A percentile compares a stretch with the other conserved stretches of the same genome.
Evolutionary conservation across 164 flowering plant species (phyloP).

Genomic region (Macadamia integrifolia): DNA sequence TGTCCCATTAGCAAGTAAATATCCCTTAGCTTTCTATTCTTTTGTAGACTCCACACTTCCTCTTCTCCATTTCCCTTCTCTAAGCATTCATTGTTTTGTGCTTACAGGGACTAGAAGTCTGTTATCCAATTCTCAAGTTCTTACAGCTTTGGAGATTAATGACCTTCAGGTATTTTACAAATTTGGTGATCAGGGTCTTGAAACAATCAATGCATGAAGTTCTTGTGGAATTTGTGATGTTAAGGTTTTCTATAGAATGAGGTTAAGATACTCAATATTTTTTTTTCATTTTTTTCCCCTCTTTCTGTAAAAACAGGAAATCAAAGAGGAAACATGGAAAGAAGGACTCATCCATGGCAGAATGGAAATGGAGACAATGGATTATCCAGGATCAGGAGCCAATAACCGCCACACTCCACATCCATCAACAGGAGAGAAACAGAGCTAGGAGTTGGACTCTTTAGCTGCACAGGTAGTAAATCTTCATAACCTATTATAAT

Average conservation of each 20-base stretch:
- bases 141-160: not conserved
- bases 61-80: not conserved
- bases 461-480: not conserved
- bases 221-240: too few species aligned
- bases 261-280: too few species aligned
- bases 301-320: constrained; percentile 12
- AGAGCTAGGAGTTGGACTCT: not conserved
- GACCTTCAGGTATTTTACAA: constrained; percentile 7
- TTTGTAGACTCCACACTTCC: not conserved
- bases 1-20: constrained; percentile 8
- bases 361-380: constrained; percentile 42
- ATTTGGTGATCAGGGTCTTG: not conserved
- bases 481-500: not conserved
- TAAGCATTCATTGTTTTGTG: not conserved
- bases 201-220: too few species aligned
- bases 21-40: not conserved
- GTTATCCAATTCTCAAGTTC: not conserved
- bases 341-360: constrained; percentile 17
- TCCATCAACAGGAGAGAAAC: constrained; percentile 11
- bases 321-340: constrained; percentile 14
- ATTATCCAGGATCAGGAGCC: constrained; percentile 66
- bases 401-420: constrained; percentile 37
- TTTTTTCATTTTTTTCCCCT: not conserved
- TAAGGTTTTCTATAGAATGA: too few species aligned
- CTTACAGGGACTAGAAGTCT: constrained; percentile 6